phyloP scores from a whole-genome alignment of 495 filamentous ascomycete genomes.

The Astrothelium subdiscretum region DNA sequence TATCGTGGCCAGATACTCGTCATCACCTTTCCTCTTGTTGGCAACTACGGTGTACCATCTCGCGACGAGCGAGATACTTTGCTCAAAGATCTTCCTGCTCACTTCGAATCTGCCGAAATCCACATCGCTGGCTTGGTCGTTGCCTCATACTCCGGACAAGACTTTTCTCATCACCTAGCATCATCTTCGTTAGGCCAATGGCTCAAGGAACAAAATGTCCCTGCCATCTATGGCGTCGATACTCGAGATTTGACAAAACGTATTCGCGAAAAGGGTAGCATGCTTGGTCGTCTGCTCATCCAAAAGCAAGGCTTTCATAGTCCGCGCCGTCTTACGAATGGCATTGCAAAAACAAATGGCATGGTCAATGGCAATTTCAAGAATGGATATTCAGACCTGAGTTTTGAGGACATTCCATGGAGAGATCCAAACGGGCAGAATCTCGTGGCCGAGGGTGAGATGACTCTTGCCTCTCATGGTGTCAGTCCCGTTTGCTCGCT shows the following conservation, averaged over 20 bases:
- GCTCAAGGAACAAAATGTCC: conserved; percentile 90
- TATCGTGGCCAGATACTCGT: conserved; percentile 88
- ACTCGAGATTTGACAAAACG: conserved; percentile 88
- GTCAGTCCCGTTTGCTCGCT: conserved; percentile 1
- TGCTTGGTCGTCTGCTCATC: conserved; percentile 82
- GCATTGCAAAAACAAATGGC: conserved; percentile 10
- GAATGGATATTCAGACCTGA: conserved; percentile 54
- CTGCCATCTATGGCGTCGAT: conserved; percentile 94
- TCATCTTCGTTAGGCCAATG: conserved; percentile 80
- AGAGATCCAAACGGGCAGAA: conserved; percentile 84
- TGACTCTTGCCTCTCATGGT: conserved; percentile 10
- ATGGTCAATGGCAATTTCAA: conserved; percentile 20
- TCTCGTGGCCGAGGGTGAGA: conserved; percentile 84
- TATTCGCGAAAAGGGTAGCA: conserved; percentile 86
- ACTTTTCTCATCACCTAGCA: conserved; percentile 89
- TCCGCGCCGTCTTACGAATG: conserved; percentile 1
- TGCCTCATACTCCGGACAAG: conserved; percentile 82
- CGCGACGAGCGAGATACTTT: conserved; percentile 70
- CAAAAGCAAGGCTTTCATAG: conserved; percentile 31
- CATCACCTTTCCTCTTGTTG: conserved; percentile 79
- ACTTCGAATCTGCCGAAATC: conserved; percentile 86
- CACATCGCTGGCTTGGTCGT: conserved; percentile 85
- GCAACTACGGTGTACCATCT: conserved; percentile 88
- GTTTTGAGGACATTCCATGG: conserved; percentile 62
- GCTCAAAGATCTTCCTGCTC: conserved; percentile 68